Base-by-base conservation (phyloP, 306 rosid genomes). In the Glycine soja region DNA sequence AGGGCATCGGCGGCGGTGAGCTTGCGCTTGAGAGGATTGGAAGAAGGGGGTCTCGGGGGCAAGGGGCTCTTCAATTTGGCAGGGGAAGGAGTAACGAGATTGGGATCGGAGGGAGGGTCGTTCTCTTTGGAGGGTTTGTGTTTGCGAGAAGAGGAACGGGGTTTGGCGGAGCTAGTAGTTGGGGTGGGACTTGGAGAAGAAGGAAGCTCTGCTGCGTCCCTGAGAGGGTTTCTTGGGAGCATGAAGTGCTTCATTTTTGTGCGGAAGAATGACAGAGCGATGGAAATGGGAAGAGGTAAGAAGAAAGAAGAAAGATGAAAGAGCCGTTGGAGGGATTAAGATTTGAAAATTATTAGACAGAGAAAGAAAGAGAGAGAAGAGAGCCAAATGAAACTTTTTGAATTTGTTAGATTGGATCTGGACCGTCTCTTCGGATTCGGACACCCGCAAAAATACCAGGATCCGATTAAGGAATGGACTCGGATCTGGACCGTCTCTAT, bases 1-100 rank as follows among this genome's bases (percentile, higher is more conserved):
- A 85, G 74, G 3, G 86, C 97, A 59, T 82, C 74, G 71, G 30
- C 67, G 6, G 2, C 1, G 63, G 12, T 19, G 65, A 96, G 98
- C 91, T 96, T 96, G 81, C 99, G 90, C 85, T 93, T 96, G 76
- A 93, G 98, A 56, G 99, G 98, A 46, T 93, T 96, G 10, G 91
- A 88, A 54, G 97, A 75, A 2, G 97, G 98, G 1, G 98, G 99
- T n/a, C 97, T 87, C 0, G 99, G 99, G 0, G 99, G 99, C 48
- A 96, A 72, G 15, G 92, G 97, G 40, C 88, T 88, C 90, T 91
- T 93, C 82, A 84, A 53, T 88, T 90, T 96, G 65, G 84, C 75
- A 2, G 91, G 92, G 24, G 97, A 91, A 43, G 88, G 91, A 2
- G 10, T 10, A 6, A 76, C 34, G 10, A 79, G 36, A 61, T 85